These are phyloP conservation scores for Suillus brevipes DNA, from an alignment of 768 basidiomycete genomes.

Conservation along the genomic window DNA sequence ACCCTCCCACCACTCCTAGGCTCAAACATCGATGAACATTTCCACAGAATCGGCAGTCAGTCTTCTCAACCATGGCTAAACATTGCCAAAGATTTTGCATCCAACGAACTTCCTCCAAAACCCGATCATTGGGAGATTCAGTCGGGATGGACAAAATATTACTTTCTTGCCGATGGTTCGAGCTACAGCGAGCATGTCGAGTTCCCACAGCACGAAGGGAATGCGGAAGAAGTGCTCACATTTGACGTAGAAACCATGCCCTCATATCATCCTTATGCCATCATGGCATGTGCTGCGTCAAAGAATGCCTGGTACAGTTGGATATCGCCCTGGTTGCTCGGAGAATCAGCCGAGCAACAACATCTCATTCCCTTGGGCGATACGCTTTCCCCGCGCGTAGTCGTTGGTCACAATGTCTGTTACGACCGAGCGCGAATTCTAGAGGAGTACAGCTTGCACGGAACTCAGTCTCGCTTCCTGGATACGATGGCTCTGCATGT, in stretches of 20 bases:
- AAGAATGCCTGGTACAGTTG: conserved; percentile 90
- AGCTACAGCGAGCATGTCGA: conserved; percentile 73
- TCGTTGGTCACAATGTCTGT: conserved; percentile 94
- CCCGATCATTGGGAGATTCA: conserved; percentile 54
- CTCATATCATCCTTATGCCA: conserved; percentile 72
- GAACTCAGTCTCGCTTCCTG: conserved; percentile 75
- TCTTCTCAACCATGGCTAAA: conserved; percentile 77
- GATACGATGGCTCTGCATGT: conserved; percentile 97
- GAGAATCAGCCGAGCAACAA: conserved; percentile 50
- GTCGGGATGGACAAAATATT: conserved; percentile 91
- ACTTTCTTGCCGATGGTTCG: conserved; percentile 68
- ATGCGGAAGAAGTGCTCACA: conserved; percentile 70
- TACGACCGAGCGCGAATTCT: conserved; percentile 84
- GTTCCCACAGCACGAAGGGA: conserved; percentile 61
- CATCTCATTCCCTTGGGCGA: conserved; percentile 79
- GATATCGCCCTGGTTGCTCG: conserved; percentile 92
- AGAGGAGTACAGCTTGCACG: conserved; percentile 77
- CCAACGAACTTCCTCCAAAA: conserved; percentile 55
- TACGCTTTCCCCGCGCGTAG: conserved; percentile 51
- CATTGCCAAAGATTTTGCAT: conserved; percentile 61
- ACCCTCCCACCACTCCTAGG: conserved; percentile 86
- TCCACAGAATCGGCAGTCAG: conserved; percentile 70
- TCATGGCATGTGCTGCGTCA: conserved; percentile 89
- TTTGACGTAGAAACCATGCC: conserved; percentile 97
- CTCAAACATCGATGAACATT: conserved; percentile 81